phyloP scores from a whole-genome alignment of 208 protist species.

The Leptomonas pyrrhocoris region DNA sequence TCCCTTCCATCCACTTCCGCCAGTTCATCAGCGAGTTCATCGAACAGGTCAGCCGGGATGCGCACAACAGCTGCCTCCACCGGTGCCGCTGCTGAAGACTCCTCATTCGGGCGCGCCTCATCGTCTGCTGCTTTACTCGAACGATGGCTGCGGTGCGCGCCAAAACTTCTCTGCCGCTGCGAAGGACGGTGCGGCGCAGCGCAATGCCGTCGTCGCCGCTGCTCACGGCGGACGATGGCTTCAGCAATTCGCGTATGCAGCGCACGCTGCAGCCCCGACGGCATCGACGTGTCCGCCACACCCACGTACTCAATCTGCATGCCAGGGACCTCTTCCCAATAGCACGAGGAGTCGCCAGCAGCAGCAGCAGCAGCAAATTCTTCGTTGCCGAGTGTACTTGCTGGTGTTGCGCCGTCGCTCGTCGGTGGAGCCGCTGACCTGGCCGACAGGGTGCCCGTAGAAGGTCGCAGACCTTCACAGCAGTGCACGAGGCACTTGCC shows the following conservation, averaged over 20 bases:
- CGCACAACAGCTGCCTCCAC: background rate
- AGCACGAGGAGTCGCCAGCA: background rate
- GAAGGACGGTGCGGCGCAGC: background rate
- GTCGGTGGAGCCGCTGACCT: background rate
- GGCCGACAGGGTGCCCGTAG: background rate
- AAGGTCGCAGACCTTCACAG: slow-evolving; percentile 38
- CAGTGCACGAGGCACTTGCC: slow-evolving; percentile 59
- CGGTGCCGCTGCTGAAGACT: background rate
- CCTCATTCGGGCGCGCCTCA: background rate
- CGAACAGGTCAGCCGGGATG: background rate
- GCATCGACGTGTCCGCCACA: slow-evolving; percentile 25
- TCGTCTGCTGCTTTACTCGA: too few relatives aligned
- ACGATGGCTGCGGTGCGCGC: background rate
- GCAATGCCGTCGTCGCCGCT: background rate
- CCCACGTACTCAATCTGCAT: slow-evolving; percentile 29
- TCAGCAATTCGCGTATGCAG: slow-evolving; percentile 14
- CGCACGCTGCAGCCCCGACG: background rate
- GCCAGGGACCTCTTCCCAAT: background rate
- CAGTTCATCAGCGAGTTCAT: background rate
- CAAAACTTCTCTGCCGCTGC: background rate
- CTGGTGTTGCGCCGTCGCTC: too few relatives aligned
- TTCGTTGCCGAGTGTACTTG: too few relatives aligned
- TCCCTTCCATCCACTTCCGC: background rate
- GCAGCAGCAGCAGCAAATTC: background rate
- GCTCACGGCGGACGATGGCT: slow-evolving; percentile 21